Evolutionary conservation across 2,329 filamentous ascomycete genomes (phyloP).

Genomic region (Xylariaceae sp.): DNA sequence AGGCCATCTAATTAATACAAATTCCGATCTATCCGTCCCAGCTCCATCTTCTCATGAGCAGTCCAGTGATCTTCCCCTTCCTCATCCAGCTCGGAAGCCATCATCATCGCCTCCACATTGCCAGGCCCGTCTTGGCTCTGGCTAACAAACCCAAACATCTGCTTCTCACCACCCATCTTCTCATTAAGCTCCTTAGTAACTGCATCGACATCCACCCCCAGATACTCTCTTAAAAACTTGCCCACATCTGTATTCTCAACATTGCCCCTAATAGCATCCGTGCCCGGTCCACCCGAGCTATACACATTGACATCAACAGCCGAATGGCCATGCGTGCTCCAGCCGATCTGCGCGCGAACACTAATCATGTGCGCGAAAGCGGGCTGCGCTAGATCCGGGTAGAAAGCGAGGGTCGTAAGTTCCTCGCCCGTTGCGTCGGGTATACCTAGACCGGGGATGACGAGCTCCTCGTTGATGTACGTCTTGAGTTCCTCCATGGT

Average conservation of each 20-base stretch:
- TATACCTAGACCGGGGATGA: constrained; percentile 72
- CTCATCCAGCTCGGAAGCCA: no score
- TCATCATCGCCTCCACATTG: no score
- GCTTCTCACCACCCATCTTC: constrained; percentile 37
- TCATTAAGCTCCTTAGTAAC: constrained; percentile 72
- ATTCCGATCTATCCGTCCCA: constrained; percentile 3
- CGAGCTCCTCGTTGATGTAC: constrained; percentile 66
- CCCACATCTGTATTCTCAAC: constrained; percentile 95
- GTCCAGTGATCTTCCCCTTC: constrained; percentile 26
- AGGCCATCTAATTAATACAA: no score
- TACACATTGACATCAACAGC: constrained; percentile 98
- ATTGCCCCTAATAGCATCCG: constrained; percentile 70
- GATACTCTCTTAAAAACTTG: constrained; percentile 71
- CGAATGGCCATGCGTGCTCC: constrained; percentile 90
- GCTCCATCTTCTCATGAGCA: constrained; percentile 24
- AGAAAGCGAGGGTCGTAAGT: constrained; percentile 59
- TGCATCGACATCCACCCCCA: constrained; percentile 72
- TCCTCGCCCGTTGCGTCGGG: constrained; percentile 68
- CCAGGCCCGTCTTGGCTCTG: no score
- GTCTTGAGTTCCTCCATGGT: constrained; percentile 43
- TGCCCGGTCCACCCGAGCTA: constrained; percentile 64
- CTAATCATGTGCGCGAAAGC: constrained; percentile 83
- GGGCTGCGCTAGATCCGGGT: constrained; percentile 50
- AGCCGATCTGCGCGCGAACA: constrained; percentile 82
- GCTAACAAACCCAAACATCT: constrained; percentile 9